A percentile compares a stretch with the other conserved stretches of the same genome.
phyloP scores from a whole-genome alignment of 2,329 filamentous ascomycete species.

The Penicillium freii region DNA sequence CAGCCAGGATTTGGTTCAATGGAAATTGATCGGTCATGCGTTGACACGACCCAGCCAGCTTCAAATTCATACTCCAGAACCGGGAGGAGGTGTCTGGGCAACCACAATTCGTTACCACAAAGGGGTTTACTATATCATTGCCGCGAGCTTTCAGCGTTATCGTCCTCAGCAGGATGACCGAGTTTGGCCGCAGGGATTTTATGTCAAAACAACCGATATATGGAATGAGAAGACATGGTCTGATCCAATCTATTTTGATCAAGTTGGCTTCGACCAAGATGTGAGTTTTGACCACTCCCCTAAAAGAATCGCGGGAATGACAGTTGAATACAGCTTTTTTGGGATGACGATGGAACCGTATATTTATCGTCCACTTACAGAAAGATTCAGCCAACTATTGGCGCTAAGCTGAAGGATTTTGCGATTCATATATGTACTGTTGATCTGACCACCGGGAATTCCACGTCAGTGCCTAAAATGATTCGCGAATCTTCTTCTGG shows the following conservation, averaged over 20 bases:
- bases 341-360: slow-evolving; percentile 51
- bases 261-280: slow-evolving; percentile 55
- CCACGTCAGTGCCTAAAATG: slow-evolving; percentile 31
- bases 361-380: slow-evolving; percentile 48
- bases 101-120: slow-evolving; percentile 49
- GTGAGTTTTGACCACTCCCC: slow-evolving; percentile 30
- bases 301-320: neutral
- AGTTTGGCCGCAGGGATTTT: slow-evolving; percentile 55
- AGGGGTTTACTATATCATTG: slow-evolving; percentile 49
- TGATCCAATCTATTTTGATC: slow-evolving; percentile 55
- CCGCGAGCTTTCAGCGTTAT: slow-evolving; percentile 44
- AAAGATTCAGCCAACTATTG: slow-evolving; percentile 38
- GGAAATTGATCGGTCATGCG: slow-evolving; percentile 40
- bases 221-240: slow-evolving; percentile 53
- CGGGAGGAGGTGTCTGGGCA: slow-evolving; percentile 46
- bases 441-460: slow-evolving; percentile 34
- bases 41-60: slow-evolving; percentile 35
- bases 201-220: slow-evolving; percentile 54
- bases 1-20: slow-evolving; percentile 48
- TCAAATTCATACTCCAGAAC: slow-evolving; percentile 37
- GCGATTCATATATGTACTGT: slow-evolving; percentile 41
- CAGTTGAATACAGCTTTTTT: slow-evolving; percentile 44
- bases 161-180: slow-evolving; percentile 46
- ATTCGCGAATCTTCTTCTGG: slow-evolving; percentile 48
- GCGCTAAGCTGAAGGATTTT: slow-evolving; percentile 52